phyloP scores from a whole-genome alignment of 305 asterid species.

The Fraxinus ornus region DNA sequence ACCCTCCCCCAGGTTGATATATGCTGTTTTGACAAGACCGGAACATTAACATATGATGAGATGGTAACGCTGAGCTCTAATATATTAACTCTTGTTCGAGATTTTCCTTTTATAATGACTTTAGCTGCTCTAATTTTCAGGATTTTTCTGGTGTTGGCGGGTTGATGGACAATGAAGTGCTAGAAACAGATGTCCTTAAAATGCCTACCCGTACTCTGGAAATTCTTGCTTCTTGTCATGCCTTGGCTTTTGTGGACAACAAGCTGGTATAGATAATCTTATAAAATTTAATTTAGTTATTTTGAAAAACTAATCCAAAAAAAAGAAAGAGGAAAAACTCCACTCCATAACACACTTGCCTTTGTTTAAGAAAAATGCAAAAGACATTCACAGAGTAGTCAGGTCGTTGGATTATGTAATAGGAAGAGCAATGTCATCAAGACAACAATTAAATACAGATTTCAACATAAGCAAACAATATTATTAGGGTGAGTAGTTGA shows the following conservation, averaged over 20 bases:
- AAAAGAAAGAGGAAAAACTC: no score
- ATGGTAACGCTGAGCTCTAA: slow-evolving; percentile 52
- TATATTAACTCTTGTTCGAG: slow-evolving; percentile 24
- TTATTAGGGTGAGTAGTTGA: no score
- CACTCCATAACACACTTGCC: background rate
- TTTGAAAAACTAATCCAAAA: no score
- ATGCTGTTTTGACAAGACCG: slow-evolving; percentile 96
- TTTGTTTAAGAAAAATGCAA: background rate
- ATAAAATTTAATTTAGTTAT: no score
- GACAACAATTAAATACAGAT: no score
- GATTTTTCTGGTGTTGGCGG: slow-evolving; percentile 96
- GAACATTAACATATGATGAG: slow-evolving; percentile 94
- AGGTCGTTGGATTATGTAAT: no score
- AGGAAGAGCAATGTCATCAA: no score
- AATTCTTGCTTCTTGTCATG: slow-evolving; percentile 95
- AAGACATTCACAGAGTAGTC: no score
- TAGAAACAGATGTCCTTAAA: slow-evolving; percentile 61
- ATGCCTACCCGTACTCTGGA: slow-evolving; percentile 68
- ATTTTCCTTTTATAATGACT: slow-evolving; percentile 3
- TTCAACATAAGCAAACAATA: no score
- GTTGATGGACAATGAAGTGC: slow-evolving; percentile 58
- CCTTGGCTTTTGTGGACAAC: slow-evolving; percentile 91
- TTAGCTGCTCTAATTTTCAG: slow-evolving; percentile 40
- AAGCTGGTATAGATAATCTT: slow-evolving; percentile 59
- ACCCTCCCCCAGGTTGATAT: slow-evolving; percentile 77